Base-by-base conservation (phyloP, 495 filamentous ascomycete species). In the Penicillium samsonianum region DNA sequence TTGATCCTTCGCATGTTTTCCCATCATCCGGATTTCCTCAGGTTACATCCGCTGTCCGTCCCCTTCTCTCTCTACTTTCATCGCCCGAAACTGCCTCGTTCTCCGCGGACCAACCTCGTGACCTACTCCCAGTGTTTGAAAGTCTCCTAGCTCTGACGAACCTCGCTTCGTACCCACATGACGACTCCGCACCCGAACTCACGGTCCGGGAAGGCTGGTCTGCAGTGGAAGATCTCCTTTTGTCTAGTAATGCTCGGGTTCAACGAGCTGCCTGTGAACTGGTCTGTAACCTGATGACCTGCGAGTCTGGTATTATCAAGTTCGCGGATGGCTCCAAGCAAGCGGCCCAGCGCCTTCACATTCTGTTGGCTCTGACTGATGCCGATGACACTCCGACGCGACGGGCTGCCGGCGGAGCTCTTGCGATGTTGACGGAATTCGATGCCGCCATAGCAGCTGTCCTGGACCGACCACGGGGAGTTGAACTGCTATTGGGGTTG, bases 131-230 rank as follows among this genome's bases (percentile, higher is more conserved):
- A 0, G 83, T 87, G 4, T 98, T 97, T 65, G 94, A 98, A 67
- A 82, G 88, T 2, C 80, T 98, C 14, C 84, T 98, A 54, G 95
- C 94, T 2, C 82, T 98, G 28, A 96, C 94, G 1, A 98, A 98
- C 63, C 81, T 98, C 8, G 94, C 93, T 1, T 92, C 91, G 0
- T 84, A 85, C 16, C 82, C 87, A 17, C 59, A 62, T 26, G 82
- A 90, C 65, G 79, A 82, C 33, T 78, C 86, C 11, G 86, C 88
- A 1, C 80, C 89, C 5, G 80, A 83, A 46, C 72, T 79, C 12
- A 95, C 92, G 51, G 86, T 92, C 30, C 86, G 88, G 28, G 75
- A 80, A 37, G 84, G 85, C 11, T 92, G 88, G 82, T 57, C 85
- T 8, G 82, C 79, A 31, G 80, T 95, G 49, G 94, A 97, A 66